These are phyloP conservation scores for Calonectria montana DNA, from an alignment of 2,329 filamentous ascomycete genomes.

Conservation along the genomic window DNA sequence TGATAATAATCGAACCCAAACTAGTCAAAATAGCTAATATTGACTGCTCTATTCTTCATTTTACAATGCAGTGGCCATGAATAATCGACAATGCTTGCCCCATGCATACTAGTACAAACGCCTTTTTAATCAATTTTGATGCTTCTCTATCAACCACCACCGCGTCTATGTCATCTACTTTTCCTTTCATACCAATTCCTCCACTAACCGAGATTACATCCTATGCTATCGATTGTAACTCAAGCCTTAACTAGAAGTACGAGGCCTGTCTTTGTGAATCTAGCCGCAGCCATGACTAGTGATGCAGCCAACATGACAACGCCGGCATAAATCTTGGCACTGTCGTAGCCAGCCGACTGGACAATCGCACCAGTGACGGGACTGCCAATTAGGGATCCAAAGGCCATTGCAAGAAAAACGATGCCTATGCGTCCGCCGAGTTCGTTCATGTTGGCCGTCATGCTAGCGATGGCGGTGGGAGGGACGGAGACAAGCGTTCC, in stretches of 20 bases:
- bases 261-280: background rate
- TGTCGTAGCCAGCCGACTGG: background rate
- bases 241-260: background rate
- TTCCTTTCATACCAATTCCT: too few species aligned
- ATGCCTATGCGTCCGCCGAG: background rate
- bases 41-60: too few species aligned
- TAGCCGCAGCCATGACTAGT: background rate
- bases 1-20: too few species aligned
- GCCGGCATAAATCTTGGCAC: background rate
- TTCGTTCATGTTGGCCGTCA: slow-evolving; percentile 33
- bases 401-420: background rate
- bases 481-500: slow-evolving; percentile 57
- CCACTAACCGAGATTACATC: background rate
- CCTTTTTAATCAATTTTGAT: too few species aligned
- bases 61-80: too few species aligned
- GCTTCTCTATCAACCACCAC: too few species aligned
- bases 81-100: too few species aligned
- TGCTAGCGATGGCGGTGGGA: slow-evolving; percentile 53
- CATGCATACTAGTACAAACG: too few species aligned
- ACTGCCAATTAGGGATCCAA: background rate
- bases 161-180: too few species aligned
- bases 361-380: background rate
- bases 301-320: background rate
- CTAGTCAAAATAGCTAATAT: too few species aligned
- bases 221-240: background rate